Conservation (phyloP, 192 early-diverging fungal species). For the Coemansia sp. region DNA sequence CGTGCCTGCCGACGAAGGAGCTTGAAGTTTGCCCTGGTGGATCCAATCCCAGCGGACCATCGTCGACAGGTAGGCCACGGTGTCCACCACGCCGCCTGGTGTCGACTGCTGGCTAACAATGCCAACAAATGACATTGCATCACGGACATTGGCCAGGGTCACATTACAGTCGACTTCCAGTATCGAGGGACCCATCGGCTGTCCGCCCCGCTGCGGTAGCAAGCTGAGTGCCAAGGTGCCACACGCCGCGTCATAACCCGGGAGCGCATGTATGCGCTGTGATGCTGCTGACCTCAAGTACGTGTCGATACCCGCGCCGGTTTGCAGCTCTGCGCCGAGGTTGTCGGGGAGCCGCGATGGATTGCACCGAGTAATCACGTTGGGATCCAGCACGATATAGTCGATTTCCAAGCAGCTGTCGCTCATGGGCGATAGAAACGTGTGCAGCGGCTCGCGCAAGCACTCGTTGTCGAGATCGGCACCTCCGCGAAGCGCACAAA, state of each 20-base stretch:
- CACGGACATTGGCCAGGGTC: neutral
- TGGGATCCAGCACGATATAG: slow-evolving; percentile 31
- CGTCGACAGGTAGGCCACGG: slow-evolving; percentile 17
- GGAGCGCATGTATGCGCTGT: neutral
- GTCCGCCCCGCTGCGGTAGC: neutral
- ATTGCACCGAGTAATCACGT: slow-evolving; percentile 19
- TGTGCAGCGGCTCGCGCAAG: slow-evolving; percentile 25
- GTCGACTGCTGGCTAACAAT: neutral
- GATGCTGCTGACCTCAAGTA: neutral
- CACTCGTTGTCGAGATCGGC: slow-evolving; percentile 16
- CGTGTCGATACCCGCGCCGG: slow-evolving; percentile 1
- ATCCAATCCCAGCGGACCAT: slow-evolving; percentile 43
- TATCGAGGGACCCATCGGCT: neutral
- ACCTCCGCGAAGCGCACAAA: neutral
- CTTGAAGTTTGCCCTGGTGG: slow-evolving; percentile 22
- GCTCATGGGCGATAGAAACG: slow-evolving; percentile 14
- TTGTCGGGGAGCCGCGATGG: slow-evolving; percentile 17
- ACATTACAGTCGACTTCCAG: neutral
- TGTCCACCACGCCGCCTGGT: slow-evolving; percentile 2
- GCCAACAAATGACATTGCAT: neutral
- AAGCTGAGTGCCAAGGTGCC: neutral
- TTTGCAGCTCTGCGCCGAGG: neutral
- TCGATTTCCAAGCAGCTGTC: slow-evolving; percentile 38
- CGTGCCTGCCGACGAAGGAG: neutral
- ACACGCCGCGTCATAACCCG: neutral